phyloP scores from a whole-genome alignment of 768 basidiomycete species.

The Suillus fuscotomentosus region DNA sequence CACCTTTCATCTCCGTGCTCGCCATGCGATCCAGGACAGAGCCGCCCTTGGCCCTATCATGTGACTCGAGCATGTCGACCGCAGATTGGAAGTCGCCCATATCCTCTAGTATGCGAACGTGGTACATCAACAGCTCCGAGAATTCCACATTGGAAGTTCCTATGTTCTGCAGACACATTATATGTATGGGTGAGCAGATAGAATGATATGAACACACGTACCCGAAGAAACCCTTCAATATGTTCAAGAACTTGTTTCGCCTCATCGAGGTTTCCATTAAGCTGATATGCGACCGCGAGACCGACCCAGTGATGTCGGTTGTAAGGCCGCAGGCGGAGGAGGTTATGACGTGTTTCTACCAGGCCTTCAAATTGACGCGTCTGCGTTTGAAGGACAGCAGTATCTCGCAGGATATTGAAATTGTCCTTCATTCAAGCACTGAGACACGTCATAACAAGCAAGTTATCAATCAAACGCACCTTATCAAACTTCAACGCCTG shows the following conservation, averaged over 20 bases:
- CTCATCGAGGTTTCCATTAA: conserved; percentile 71
- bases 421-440: conserved; percentile 64
- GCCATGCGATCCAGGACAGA: conserved; percentile 69
- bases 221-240: conserved; percentile 73
- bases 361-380: conserved; percentile 76
- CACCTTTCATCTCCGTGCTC: conserved; percentile 69
- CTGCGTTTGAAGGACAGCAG: conserved; percentile 86
- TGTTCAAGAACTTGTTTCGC: conserved; percentile 72
- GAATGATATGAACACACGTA: conserved; percentile 20
- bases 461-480: conserved; percentile 43
- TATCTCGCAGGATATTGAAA: conserved; percentile 88
- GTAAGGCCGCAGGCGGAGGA: conserved; percentile 78
- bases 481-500: conserved; percentile 89
- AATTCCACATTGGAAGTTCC: conserved; percentile 79
- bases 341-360: conserved; percentile 77
- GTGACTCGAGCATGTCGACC: conserved; percentile 55
- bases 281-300: conserved; percentile 84
- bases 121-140: conserved; percentile 80
- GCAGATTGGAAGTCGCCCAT: conserved; percentile 61
- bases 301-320: conserved; percentile 88
- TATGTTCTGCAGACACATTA: conserved; percentile 51
- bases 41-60: conserved; percentile 54
- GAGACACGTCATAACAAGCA: background rate
- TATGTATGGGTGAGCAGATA: background rate
- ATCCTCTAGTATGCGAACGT: conserved; percentile 72